Percentiles rank a stretch among this genome's conserved stretches.
phyloP scores from a whole-genome alignment of 306 rosid genomes.

The Fragaria ananassa region DNA sequence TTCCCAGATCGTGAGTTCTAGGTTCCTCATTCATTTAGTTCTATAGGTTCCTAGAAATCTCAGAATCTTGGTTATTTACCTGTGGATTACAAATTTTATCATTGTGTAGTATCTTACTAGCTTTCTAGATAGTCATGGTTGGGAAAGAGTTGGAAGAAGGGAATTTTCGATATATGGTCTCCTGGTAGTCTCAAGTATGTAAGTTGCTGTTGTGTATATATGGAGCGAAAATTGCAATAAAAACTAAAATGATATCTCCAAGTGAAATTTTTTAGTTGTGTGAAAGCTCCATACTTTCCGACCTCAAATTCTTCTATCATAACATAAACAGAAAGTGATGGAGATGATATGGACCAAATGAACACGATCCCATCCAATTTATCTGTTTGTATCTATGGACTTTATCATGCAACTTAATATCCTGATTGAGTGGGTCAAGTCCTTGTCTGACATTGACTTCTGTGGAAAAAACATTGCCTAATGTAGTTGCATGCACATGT shows the following conservation, averaged over 20 bases:
- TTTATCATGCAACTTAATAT: neutral
- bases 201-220: slow-evolving; percentile 3
- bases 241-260: neutral
- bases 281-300: neutral
- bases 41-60: neutral
- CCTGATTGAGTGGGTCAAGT: neutral
- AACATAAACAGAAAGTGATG: neutral
- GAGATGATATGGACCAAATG: neutral
- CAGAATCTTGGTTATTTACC: neutral
- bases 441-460: neutral
- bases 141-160: neutral
- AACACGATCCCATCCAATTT: neutral
- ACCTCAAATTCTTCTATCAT: neutral
- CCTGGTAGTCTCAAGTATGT: neutral
- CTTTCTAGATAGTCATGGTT: neutral
- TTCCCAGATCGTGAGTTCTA: slow-evolving; percentile 81
- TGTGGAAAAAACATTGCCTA: neutral
- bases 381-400: neutral
- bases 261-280: neutral
- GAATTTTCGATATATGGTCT: neutral
- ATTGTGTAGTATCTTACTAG: slow-evolving; percentile 4
- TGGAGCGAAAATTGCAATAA: neutral
- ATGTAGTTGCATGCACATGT: slow-evolving; percentile 2
- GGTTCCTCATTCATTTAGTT: slow-evolving; percentile 13
- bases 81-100: neutral